These are phyloP conservation scores for Ulvella scutata DNA, from an alignment of 139 green algal genomes.

Conservation along the genomic window DNA sequence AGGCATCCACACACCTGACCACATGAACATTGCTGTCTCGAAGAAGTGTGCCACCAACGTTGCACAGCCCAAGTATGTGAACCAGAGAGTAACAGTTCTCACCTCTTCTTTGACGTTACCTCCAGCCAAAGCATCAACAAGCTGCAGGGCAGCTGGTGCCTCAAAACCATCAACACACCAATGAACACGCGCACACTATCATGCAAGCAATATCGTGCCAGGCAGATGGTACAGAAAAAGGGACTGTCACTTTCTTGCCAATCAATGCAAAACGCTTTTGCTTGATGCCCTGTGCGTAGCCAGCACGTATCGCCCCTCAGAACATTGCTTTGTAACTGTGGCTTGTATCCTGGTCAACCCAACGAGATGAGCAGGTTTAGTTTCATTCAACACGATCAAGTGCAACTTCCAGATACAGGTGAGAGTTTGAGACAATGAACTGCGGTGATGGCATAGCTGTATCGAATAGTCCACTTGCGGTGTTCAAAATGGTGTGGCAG, in stretches of 20 bases:
- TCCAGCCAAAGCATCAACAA: not conserved
- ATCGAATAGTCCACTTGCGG: not conserved
- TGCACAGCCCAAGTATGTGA: not conserved
- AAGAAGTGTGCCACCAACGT: not conserved
- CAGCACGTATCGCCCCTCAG: not conserved
- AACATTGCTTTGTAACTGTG: too few species aligned
- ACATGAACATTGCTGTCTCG: conserved; percentile 18
- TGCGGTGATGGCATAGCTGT: not conserved
- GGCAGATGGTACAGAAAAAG: not conserved
- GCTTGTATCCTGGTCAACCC: too few species aligned
- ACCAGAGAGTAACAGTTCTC: not conserved
- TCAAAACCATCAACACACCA: too few species aligned
- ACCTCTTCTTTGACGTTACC: not conserved
- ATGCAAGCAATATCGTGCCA: not conserved
- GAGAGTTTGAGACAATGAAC: not conserved
- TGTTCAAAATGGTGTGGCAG: not conserved
- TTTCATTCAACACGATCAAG: too few species aligned
- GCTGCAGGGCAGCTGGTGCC: too few species aligned
- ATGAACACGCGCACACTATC: not conserved
- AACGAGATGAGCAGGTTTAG: too few species aligned
- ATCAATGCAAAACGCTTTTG: not conserved
- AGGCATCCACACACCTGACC: conserved; percentile 13
- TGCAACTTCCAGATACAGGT: not conserved
- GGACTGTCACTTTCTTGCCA: not conserved
- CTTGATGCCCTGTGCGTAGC: not conserved